Base-by-base conservation (phyloP, 331 rosid species). In the Quercus phellos region DNA sequence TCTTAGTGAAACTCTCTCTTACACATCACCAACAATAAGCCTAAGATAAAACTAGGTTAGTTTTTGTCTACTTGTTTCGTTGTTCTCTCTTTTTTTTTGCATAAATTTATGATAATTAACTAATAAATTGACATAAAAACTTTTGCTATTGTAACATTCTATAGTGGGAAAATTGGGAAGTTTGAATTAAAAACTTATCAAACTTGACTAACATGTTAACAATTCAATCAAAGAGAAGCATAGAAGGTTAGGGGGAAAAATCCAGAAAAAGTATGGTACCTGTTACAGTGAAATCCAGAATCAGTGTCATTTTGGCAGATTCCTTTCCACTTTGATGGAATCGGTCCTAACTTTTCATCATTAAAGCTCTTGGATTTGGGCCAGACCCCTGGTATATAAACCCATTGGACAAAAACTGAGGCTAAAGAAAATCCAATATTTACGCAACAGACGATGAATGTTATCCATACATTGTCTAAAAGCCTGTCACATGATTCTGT, bases 311-410 rank as follows among this genome's bases (percentile, higher is more conserved):
- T 90, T 63, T 90, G 91, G 83, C 97, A 94, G 55, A 89, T 87
- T 79, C 99, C 99, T 85, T 73, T 90, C 99, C 99, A 94, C 85
- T 86, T 90, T 0, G 88, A 64, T 51, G 97, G 99, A 90, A 92
- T 84, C 77, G 97, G 95, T 90, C 97, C 99, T 79, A 87, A 84
- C 61, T 86, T 82, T 59, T 86, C 82, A 19, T 89, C 95, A 78
- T 83, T 80, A 84, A 94, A 94, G 88, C 98, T 94, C 77, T 88
- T 84, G 4, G 98, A 94, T 87, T 92, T 91, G 43, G 97, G 90
- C 98, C 98, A 92, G 72, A 85, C 97, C 4, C 98, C 98, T 92
- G 58, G 21, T 13, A 46, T 46, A 46, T 1, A 61, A 63, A 24
- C 79, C 67, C 51, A 82, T 77, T 69, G 74, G 32, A 74, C 38